These are phyloP conservation scores for Eimeria brunetti DNA, from an alignment of 169 alveolate genomes.

Conservation along the genomic window DNA sequence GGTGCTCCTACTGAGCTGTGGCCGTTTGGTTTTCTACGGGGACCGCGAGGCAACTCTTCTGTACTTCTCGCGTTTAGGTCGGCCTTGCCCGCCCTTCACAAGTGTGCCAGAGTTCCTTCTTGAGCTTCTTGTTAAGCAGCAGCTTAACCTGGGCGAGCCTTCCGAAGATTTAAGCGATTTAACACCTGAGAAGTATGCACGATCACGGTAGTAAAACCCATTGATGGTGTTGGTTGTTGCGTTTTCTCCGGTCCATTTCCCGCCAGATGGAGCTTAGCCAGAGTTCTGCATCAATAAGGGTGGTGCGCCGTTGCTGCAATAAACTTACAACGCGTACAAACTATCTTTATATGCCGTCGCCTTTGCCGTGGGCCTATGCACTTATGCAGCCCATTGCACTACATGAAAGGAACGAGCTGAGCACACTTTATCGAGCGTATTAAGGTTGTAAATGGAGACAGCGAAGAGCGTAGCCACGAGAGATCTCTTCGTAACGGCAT, in stretches of 20 bases:
- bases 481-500: too few relatives aligned
- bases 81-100: constrained; percentile 74
- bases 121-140: constrained; percentile 58
- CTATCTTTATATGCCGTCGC: background rate
- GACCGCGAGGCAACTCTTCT: constrained; percentile 78
- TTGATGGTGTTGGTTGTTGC: background rate
- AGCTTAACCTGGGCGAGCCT: constrained; percentile 21
- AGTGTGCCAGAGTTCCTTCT: constrained; percentile 80
- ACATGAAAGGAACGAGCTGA: background rate
- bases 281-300: background rate
- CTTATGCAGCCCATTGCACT: background rate
- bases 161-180: constrained; percentile 3
- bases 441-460: background rate
- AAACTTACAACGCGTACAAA: background rate
- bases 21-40: constrained; percentile 82
- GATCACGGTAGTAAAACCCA: background rate
- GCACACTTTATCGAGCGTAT: background rate
- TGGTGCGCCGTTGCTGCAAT: background rate
- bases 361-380: background rate
- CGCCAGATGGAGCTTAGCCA: background rate
- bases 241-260: background rate
- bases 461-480: background rate
- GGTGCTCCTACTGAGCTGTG: constrained; percentile 81
- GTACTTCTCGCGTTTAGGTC: constrained; percentile 78
- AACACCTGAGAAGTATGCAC: constrained; percentile 60